Base-by-base conservation (phyloP, 2,329 filamentous ascomycete genomes). In the Paradendryphiella salina region DNA sequence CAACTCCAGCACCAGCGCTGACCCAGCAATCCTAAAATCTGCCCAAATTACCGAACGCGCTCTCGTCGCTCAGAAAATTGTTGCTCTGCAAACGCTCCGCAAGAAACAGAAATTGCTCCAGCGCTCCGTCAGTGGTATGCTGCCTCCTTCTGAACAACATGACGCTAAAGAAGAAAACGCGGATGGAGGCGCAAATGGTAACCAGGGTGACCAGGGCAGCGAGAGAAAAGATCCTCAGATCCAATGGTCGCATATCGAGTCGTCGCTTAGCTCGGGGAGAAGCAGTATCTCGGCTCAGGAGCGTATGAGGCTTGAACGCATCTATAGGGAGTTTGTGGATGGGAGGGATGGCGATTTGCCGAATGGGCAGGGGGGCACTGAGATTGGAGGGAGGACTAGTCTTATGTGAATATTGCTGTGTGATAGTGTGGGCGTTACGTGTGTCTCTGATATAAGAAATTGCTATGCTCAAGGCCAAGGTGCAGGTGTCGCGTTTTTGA, bases 331-430 rank as follows among this genome's bases (percentile, higher is more conserved):
- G 75, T 99, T 99, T 78, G 86, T 96, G 0, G 89, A 90, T 3
- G 92, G 91, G 0, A 82, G 94, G 61, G 96, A 92, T 72, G 94
- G 94, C 6, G 92, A 97, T 77, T 91, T 99, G 90, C 90, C 86
- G 53, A 93, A 88, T 73, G 94, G 94, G 1, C 90, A 97, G 74
- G 91, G 89, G 0, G 89, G 88, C 49, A 95, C 86, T 73, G 94
- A 97, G 75, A 85, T 99, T 75, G 94, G 94, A 6, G 94, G 92
- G 11, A 80, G 94, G 69, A 93, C 88, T 64, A 97, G 91, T 75
- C 79, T 99, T 74, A 97, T 97, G 94, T 96, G 38, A 21, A 18
- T 46, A 13, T 21, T 36, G 17, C 44, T 26, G 23, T 26, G 10
- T 26, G 23, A 26, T 26, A 26, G 6, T 10, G 10, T 10, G 6